Percentiles rank a stretch among this genome's conserved stretches.
phyloP scores from a whole-genome alignment of 768 basidiomycete species.

The Brasilioporus rufonigricans region DNA sequence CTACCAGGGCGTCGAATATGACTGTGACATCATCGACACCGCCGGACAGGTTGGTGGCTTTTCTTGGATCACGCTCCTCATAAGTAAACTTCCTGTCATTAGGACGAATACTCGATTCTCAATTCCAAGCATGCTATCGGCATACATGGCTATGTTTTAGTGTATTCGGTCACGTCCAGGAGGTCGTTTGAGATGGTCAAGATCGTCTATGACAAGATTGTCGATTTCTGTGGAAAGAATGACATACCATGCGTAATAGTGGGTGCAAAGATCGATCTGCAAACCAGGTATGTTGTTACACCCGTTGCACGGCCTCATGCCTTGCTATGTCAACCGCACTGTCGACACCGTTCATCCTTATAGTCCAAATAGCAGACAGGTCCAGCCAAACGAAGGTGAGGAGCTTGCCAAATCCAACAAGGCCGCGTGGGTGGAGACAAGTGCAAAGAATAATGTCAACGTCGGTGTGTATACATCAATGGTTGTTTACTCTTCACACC shows the following conservation, averaged over 20 bases:
- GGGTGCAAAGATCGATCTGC: slow-evolving; percentile 87
- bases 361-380: slow-evolving; percentile 58
- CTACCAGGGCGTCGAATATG: slow-evolving; percentile 88
- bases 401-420: slow-evolving; percentile 68
- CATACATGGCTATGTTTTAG: slow-evolving; percentile 95
- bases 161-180: slow-evolving; percentile 88
- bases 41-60: slow-evolving; percentile 79
- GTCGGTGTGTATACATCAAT: slow-evolving; percentile 62
- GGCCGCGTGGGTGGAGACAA: slow-evolving; percentile 85
- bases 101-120: slow-evolving; percentile 94
- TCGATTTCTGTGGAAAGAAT: slow-evolving; percentile 79
- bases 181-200: slow-evolving; percentile 95
- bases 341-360: slow-evolving; percentile 28
- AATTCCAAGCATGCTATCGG: slow-evolving; percentile 94
- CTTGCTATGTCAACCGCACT: slow-evolving; percentile 9
- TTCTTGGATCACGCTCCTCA: neutral
- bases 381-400: slow-evolving; percentile 70
- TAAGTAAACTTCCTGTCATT: slow-evolving; percentile 3
- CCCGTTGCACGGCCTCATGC: slow-evolving; percentile 5
- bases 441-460: slow-evolving; percentile 83
- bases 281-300: slow-evolving; percentile 55
- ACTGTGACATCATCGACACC: slow-evolving; percentile 97
- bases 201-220: slow-evolving; percentile 90
- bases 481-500: neutral
- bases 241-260: slow-evolving; percentile 93